phyloP scores from a whole-genome alignment of 2,329 filamentous ascomycete genomes.

The Grosmannia clavigera region DNA sequence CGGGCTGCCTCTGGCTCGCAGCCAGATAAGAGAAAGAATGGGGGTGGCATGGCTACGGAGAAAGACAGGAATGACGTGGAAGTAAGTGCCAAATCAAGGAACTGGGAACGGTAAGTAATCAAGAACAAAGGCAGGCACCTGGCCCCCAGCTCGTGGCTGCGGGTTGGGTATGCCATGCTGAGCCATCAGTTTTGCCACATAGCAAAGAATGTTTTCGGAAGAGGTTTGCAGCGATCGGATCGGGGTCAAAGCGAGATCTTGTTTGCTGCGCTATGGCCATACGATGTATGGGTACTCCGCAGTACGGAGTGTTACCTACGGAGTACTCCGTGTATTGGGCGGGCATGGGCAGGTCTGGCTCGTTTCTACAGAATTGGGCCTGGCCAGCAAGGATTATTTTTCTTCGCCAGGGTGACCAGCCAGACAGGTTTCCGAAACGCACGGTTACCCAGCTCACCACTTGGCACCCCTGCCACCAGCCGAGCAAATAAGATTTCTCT shows the following conservation, averaged over 20 bases:
- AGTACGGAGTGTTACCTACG: too few species aligned
- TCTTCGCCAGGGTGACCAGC: neutral
- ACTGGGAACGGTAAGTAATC: neutral
- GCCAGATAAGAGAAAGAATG: neutral
- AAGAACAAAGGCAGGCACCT: neutral
- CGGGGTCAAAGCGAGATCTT: neutral
- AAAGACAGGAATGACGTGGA: neutral
- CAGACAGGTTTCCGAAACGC: neutral
- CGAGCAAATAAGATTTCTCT: neutral
- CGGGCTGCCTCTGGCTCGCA: neutral
- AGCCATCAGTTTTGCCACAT: neutral
- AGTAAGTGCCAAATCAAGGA: neutral
- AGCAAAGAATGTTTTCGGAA: neutral
- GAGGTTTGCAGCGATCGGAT: neutral
- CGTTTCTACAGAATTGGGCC: too few species aligned
- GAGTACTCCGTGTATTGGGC: neutral
- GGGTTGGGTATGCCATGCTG: neutral
- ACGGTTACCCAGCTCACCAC: neutral
- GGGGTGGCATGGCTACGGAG: neutral
- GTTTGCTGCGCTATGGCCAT: neutral
- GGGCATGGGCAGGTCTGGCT: too few species aligned
- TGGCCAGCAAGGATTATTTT: neutral
- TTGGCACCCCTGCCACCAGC: neutral
- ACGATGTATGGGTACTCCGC: neutral
- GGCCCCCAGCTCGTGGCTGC: neutral